Evolutionary conservation across 306 rosid genomes (phyloP).

Genomic region (Casuarina cunninghamiana): DNA sequence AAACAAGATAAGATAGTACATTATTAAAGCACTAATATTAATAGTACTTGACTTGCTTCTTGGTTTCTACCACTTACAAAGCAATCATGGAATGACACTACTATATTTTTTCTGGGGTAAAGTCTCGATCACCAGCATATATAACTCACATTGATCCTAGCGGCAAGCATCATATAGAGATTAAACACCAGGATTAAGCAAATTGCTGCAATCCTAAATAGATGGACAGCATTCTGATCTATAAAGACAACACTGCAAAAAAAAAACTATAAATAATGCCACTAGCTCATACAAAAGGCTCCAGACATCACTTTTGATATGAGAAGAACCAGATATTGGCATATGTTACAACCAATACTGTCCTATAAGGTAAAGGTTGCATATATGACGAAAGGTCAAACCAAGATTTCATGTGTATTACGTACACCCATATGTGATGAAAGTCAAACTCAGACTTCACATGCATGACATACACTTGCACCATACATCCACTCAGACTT

Average conservation of each 20-base stretch:
- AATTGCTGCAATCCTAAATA: not conserved
- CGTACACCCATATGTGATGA: not conserved
- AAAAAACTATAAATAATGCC: not conserved
- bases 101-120: not conserved
- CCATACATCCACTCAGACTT: not conserved
- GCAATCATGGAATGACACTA: not conserved
- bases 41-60: not conserved
- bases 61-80: not conserved
- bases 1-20: not conserved
- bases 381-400: not conserved
- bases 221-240: not conserved
- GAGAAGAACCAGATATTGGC: not conserved
- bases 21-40: not conserved
- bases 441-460: not conserved
- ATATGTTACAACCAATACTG: not conserved
- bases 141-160: not conserved
- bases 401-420: not conserved
- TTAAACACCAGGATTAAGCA: not conserved
- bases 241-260: not conserved
- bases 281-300: not conserved
- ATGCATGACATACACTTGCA: not conserved
- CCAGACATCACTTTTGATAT: not conserved
- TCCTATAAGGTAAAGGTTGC: not conserved
- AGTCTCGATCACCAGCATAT: not conserved
- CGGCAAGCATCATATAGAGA: not conserved